Percentiles rank a stretch among this genome's conserved stretches.
phyloP scores from a whole-genome alignment of 345 rosid species.

The Populus tremula region DNA sequence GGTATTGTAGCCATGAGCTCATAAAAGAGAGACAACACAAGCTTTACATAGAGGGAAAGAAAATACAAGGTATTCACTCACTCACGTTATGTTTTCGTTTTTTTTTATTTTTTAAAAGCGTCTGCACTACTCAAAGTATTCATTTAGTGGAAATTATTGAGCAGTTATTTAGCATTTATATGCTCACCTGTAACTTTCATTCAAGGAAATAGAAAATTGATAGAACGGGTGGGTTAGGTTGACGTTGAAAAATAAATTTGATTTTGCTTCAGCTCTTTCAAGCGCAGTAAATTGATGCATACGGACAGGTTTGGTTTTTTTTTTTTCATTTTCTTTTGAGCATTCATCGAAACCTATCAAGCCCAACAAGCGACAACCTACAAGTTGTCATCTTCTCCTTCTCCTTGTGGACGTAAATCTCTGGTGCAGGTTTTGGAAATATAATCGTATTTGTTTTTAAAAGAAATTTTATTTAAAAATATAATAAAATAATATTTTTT shows the following conservation, averaged over 20 bases:
- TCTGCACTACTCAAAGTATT: not conserved
- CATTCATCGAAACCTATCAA: no score
- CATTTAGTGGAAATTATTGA: not conserved
- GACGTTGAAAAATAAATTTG: not conserved
- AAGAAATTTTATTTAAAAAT: no score
- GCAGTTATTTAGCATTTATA: not conserved
- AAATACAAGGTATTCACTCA: not conserved
- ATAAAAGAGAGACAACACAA: no score
- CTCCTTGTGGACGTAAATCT: no score
- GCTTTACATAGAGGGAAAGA: no score
- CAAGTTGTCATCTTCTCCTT: no score
- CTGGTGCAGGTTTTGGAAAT: no score
- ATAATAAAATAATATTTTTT: no score
- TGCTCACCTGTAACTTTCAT: not conserved
- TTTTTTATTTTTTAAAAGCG: not conserved
- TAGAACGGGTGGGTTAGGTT: conserved; percentile 9
- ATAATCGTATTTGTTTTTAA: no score
- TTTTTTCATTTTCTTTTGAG: no score
- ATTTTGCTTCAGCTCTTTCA: not conserved
- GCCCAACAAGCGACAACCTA: no score
- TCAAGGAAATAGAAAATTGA: not conserved
- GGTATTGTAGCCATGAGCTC: no score
- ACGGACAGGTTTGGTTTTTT: not conserved
- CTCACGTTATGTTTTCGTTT: not conserved
- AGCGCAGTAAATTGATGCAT: not conserved